phyloP scores from a whole-genome alignment of 192 early-diverging fungal genomes.

The Mycoemilia scoparia region DNA sequence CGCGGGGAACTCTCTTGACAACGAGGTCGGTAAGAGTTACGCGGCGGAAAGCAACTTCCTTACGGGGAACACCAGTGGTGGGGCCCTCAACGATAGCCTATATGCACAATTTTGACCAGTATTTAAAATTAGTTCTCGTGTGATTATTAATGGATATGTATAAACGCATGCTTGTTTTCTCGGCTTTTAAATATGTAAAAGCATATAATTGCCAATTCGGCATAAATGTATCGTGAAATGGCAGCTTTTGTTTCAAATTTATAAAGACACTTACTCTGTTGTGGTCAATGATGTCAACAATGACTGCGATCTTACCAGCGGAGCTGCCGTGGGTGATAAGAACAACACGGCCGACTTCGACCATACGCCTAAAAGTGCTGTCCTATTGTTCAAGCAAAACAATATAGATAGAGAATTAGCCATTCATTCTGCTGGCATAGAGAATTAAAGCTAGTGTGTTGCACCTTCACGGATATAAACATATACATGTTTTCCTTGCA shows the following conservation, averaged over 20 bases:
- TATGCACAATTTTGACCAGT: too few relatives aligned
- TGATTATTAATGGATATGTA: constrained; percentile 1
- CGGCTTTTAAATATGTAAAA: too few relatives aligned
- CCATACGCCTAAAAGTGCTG: constrained; percentile 70
- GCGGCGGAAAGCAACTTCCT: constrained; percentile 76
- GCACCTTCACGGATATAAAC: too few relatives aligned
- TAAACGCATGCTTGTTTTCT: background rate
- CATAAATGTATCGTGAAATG: background rate
- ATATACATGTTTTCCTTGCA: too few relatives aligned
- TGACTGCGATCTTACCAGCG: constrained; percentile 93
- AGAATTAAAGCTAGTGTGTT: too few relatives aligned
- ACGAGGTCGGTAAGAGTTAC: constrained; percentile 78
- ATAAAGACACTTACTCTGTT: too few relatives aligned
- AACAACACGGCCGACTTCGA: constrained; percentile 98
- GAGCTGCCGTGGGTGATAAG: constrained; percentile 85
- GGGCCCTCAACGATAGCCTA: constrained; percentile 96
- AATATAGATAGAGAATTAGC: background rate
- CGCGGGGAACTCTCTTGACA: constrained; percentile 68
- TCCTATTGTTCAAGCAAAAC: constrained; percentile 8
- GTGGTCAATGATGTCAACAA: constrained; percentile 99
- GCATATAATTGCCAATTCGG: too few relatives aligned
- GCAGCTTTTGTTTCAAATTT: too few relatives aligned
- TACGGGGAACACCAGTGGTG: constrained; percentile 81
- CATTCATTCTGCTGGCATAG: too few relatives aligned
- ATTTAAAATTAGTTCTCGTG: constrained; percentile 1